Evolutionary conservation across 805 yeast genomes (phyloP).

Genomic region (Grigorovia humatica): DNA sequence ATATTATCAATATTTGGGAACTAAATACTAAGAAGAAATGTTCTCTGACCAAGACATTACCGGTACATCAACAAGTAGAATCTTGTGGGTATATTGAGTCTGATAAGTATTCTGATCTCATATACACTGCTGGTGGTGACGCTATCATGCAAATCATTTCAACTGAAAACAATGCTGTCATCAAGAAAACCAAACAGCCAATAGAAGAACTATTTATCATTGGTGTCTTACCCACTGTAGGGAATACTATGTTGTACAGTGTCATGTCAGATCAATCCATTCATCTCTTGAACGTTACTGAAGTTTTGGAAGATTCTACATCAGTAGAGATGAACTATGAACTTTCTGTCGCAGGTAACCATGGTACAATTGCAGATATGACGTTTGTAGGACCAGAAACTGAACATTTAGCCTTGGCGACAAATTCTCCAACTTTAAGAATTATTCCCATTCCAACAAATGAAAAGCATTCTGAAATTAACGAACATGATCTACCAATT

Average conservation of each 20-base stretch:
- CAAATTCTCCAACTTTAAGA: slow-evolving; percentile 84
- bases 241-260: slow-evolving; percentile 33
- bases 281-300: slow-evolving; percentile 34
- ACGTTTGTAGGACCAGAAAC: slow-evolving; percentile 57
- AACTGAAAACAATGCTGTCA: slow-evolving; percentile 35
- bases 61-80: slow-evolving; percentile 66
- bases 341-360: slow-evolving; percentile 76
- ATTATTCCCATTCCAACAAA: slow-evolving; percentile 38
- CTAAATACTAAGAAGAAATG: slow-evolving; percentile 42
- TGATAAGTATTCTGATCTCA: slow-evolving; percentile 29
- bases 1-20: slow-evolving; percentile 42
- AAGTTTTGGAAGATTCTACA: slow-evolving; percentile 18
- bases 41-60: slow-evolving; percentile 54
- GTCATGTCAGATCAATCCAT: slow-evolving; percentile 83
- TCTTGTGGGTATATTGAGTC: slow-evolving; percentile 47
- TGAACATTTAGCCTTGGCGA: slow-evolving; percentile 67
- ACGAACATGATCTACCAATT: slow-evolving; percentile 26
- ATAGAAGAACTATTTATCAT: slow-evolving; percentile 65
- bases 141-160: slow-evolving; percentile 63
- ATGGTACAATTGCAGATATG: slow-evolving; percentile 90
- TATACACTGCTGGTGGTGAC: slow-evolving; percentile 65
- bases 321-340: slow-evolving; percentile 32
- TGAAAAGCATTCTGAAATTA: slow-evolving; percentile 1
- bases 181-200: slow-evolving; percentile 36
- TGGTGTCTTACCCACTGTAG: slow-evolving; percentile 40